These are phyloP conservation scores for Penstemon eatonii DNA, from an alignment of 257 asterid species.

Conservation along the genomic window DNA sequence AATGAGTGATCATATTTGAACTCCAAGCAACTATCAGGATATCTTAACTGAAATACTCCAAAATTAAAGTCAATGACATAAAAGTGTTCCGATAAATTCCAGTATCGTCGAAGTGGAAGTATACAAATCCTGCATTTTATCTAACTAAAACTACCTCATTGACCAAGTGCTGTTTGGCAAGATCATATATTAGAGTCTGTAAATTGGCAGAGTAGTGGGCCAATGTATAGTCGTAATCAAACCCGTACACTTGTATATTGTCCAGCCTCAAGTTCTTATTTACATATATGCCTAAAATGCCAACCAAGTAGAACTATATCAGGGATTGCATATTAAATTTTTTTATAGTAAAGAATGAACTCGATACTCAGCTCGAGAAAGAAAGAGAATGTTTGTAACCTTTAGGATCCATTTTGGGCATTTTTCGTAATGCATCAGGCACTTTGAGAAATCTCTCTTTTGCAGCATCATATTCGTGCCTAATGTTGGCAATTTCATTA, in stretches of 20 bases:
- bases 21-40: slow-evolving; percentile 81
- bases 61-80: slow-evolving; percentile 7
- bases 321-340: slow-evolving; percentile 1
- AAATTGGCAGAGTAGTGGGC: slow-evolving; percentile 90
- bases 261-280: slow-evolving; percentile 93
- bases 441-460: slow-evolving; percentile 64
- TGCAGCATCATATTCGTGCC: slow-evolving; percentile 58
- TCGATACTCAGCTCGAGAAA: slow-evolving; percentile 12
- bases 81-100: background rate
- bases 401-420: slow-evolving; percentile 84
- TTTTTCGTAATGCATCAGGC: slow-evolving; percentile 68
- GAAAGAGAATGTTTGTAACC: slow-evolving; percentile 40
- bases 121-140: background rate
- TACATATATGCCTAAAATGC: slow-evolving; percentile 69
- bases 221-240: slow-evolving; percentile 96
- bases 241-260: slow-evolving; percentile 82
- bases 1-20: slow-evolving; percentile 79
- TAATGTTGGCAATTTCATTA: slow-evolving; percentile 61
- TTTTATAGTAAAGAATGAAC: background rate
- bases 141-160: slow-evolving; percentile 62
- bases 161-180: slow-evolving; percentile 88
- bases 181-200: slow-evolving; percentile 83
- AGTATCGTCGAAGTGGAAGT: background rate
- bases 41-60: slow-evolving; percentile 66
- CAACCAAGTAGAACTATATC: slow-evolving; percentile 34